Evolutionary conservation across 2,329 filamentous ascomycete genomes (phyloP), one percentile per base, ranked within the genome.

Genomic region (Colletotrichum siamense): DNA sequence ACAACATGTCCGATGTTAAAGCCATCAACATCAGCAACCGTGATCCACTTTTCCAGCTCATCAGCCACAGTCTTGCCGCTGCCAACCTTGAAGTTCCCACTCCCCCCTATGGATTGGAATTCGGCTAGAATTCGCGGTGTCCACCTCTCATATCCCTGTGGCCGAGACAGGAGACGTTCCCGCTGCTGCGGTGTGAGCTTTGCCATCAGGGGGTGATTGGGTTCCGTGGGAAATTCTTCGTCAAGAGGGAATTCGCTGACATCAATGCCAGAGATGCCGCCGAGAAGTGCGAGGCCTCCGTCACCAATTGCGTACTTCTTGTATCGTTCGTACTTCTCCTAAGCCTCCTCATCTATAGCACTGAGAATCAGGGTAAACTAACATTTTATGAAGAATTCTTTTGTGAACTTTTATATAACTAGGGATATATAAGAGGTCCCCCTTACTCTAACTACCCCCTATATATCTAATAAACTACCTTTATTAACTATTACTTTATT

Each of bases 261-360:
- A 69, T 82, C 81, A 28, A 81, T 77, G 62, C 80, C 80, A 6
- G 79, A 80, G 68, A 77, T 80, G 52, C 79, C 79, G 16, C 75
- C 77, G 75, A 81, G 81, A 15, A 79, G 79, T 5, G 81, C 80
- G 2, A 82, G 78, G 0, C 77, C 79, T 22, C 80, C 81, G 12
- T 77, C 71, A 8, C 69, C 68, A 52, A 77, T 70, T 30, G 77
- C 78, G 67, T 79, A 79, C 16, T 69, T 34, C 32, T 68, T 30
- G 6, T 75, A 76, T 18, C 69, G 65, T 26, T 78, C 76, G 59
- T 79, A 79, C 57, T 81, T 81, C 26, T 65, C 79, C 66, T 78
- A 69, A 22, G 79, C 80, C 64, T 80, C 79, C 66, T 79, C 79
- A 18, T 64, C 57, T 6, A 78, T 80, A 22, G 32, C 63, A 65